Evolutionary conservation across 2,329 filamentous ascomycete genomes (phyloP).

Genomic region (Sordariomycetes sp.): DNA sequence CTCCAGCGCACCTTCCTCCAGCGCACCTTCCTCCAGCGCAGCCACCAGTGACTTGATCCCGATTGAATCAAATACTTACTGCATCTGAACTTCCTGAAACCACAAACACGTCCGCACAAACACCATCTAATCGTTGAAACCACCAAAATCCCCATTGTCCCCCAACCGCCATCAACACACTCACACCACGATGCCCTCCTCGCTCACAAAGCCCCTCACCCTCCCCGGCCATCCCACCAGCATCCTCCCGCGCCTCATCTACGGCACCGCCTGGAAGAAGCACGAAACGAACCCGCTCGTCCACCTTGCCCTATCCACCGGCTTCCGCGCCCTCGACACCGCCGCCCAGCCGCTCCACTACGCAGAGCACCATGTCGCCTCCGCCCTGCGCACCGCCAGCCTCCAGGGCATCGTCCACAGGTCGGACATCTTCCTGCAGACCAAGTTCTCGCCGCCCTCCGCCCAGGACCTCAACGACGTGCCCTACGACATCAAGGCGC

Average conservation of each 20-base stretch:
- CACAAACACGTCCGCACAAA: neutral
- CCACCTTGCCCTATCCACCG: conserved; percentile 52
- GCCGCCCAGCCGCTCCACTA: conserved; percentile 74
- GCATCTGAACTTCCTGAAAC: too few relatives aligned
- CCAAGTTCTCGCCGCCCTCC: conserved; percentile 62
- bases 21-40: too few relatives aligned
- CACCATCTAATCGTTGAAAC: neutral
- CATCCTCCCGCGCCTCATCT: conserved; percentile 47
- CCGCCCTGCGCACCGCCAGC: conserved; percentile 53
- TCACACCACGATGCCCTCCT: conserved; percentile 8
- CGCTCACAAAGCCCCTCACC: conserved; percentile 20
- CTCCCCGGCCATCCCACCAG: conserved; percentile 14
- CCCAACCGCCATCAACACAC: neutral
- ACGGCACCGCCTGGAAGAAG: conserved; percentile 84
- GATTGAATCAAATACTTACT: too few relatives aligned
- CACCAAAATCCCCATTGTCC: neutral
- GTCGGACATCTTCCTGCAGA: conserved; percentile 62
- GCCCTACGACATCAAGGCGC: conserved; percentile 50
- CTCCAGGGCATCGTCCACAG: conserved; percentile 21
- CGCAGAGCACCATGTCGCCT: conserved; percentile 58
- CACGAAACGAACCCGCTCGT: conserved; percentile 57
- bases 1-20: neutral
- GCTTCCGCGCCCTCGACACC: conserved; percentile 67
- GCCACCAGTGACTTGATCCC: too few relatives aligned
- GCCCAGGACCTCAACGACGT: conserved; percentile 51